Conservation (phyloP, 2,329 filamentous ascomycete genomes). For the Sclerotinia nivalis region DNA sequence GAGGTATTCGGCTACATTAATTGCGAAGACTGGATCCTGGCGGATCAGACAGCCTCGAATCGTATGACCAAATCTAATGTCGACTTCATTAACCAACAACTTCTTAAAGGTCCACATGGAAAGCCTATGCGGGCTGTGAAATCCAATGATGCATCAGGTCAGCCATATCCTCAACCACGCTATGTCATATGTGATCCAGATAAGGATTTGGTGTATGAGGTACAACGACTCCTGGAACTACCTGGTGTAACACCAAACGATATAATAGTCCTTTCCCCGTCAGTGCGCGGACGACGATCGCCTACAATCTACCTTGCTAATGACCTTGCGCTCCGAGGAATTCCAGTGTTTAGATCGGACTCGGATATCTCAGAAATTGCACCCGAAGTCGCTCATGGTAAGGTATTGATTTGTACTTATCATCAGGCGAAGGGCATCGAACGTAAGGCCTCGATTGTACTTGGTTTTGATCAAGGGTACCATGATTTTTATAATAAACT, state of each 20-base stretch:
- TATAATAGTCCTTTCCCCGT: conserved; percentile 19
- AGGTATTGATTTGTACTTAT: conserved; percentile 18
- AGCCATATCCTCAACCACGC: conserved; percentile 6
- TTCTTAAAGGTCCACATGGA: neutral
- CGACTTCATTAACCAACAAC: conserved; percentile 21
- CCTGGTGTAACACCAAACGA: conserved; percentile 3
- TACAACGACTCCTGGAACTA: conserved; percentile 1
- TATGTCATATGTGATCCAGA: conserved; percentile 19
- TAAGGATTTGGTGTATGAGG: conserved; percentile 12
- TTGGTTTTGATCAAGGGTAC: conserved; percentile 15
- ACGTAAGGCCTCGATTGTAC: conserved; percentile 16
- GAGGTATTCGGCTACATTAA: conserved; percentile 21
- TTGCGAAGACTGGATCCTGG: conserved; percentile 6
- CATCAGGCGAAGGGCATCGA: conserved; percentile 20
- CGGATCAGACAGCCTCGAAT: conserved; percentile 16
- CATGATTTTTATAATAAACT: neutral
- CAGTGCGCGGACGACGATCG: neutral
- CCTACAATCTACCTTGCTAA: conserved; percentile 11
- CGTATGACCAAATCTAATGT: conserved; percentile 20
- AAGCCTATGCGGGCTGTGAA: conserved; percentile 19
- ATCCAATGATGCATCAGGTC: conserved; percentile 11
- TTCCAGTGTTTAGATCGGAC: conserved; percentile 20
- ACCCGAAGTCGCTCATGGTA: conserved; percentile 6
- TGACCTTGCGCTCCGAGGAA: conserved; percentile 14
- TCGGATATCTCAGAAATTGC: conserved; percentile 18